Evolutionary conservation across 2,329 filamentous ascomycete species (phyloP).

Genomic region (Pestalotiopsis sp.): DNA sequence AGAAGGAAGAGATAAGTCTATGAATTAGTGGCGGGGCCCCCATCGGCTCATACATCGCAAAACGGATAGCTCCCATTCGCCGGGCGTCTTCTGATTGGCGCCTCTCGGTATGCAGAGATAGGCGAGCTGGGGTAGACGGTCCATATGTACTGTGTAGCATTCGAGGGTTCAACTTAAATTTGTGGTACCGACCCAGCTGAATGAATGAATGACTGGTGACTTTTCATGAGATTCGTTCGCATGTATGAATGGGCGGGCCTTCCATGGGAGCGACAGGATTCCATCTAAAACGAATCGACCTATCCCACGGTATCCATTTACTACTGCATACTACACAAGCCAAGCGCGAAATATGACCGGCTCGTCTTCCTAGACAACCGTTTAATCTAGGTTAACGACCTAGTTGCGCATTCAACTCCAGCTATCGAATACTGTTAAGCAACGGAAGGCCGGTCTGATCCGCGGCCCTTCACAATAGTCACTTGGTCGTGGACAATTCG

Average conservation of each 20-base stretch:
- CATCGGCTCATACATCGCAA: conserved; percentile 1
- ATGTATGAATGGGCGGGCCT: background rate
- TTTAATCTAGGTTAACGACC: background rate
- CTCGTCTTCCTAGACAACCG: background rate
- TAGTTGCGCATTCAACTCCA: no score
- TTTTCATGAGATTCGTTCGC: background rate
- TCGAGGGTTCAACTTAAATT: background rate
- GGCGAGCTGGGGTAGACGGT: background rate
- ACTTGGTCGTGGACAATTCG: background rate
- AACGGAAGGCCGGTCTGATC: background rate
- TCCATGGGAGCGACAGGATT: background rate
- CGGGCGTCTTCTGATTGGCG: background rate
- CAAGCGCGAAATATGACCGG: background rate
- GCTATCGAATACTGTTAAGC: background rate
- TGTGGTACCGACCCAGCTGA: background rate
- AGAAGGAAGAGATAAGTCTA: conserved; percentile 1
- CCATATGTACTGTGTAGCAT: background rate
- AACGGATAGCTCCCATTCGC: background rate
- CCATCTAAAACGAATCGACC: background rate
- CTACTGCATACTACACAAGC: background rate
- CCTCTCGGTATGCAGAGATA: background rate
- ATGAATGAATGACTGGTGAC: background rate
- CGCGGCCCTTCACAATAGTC: background rate
- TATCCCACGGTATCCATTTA: background rate
- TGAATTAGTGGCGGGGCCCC: background rate